Conservation (phyloP, 768 basidiomycete species). For the Russula sp. region DNA sequence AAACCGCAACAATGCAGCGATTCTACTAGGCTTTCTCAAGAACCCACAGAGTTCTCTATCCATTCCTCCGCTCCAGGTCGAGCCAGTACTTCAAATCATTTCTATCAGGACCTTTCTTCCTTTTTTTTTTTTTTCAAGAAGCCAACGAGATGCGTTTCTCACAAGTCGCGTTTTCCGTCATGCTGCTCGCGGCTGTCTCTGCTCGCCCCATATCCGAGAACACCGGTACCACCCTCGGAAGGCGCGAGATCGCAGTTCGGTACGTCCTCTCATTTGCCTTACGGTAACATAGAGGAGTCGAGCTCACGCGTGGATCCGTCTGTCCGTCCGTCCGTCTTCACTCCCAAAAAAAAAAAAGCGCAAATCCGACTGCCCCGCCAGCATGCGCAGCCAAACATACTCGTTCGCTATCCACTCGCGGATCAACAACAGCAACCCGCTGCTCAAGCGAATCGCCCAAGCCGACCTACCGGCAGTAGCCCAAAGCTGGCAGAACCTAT, state of each 20-base stretch:
- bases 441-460: slow-evolving; percentile 37
- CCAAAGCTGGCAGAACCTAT: slow-evolving; percentile 46
- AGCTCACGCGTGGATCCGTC: background rate
- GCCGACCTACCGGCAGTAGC: slow-evolving; percentile 41
- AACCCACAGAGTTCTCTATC: too few species aligned
- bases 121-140: too few species aligned
- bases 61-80: too few species aligned
- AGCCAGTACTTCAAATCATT: too few species aligned
- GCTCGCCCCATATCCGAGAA: background rate
- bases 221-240: slow-evolving; percentile 32
- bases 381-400: slow-evolving; percentile 21
- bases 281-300: background rate
- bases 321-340: too few species aligned
- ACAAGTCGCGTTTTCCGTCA: too few species aligned
- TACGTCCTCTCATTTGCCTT: background rate
- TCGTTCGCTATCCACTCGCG: slow-evolving; percentile 18
- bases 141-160: too few species aligned
- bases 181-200: too few species aligned
- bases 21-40: too few species aligned
- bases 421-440: background rate
- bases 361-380: slow-evolving; percentile 7
- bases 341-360: too few species aligned
- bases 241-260: slow-evolving; percentile 9
- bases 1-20: too few species aligned
- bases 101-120: too few species aligned